Conservation (phyloP, 768 basidiomycete species). For the Thelephora ganbajun region DNA sequence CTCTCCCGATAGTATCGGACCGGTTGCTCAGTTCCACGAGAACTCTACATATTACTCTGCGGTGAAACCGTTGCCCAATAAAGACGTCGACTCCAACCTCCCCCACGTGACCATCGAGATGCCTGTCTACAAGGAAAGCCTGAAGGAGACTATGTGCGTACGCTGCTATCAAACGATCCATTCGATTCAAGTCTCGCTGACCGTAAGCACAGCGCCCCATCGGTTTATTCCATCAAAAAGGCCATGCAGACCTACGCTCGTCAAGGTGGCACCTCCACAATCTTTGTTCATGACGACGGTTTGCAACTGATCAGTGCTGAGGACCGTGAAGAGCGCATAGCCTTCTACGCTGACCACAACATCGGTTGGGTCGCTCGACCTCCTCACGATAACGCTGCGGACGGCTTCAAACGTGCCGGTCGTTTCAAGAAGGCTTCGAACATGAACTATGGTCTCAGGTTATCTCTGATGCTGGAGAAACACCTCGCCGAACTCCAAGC, state of each 20-base stretch:
- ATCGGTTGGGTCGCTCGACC: constrained; percentile 82
- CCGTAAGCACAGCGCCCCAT: constrained; percentile 39
- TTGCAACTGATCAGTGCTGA: constrained; percentile 49
- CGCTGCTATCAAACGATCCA: constrained; percentile 5
- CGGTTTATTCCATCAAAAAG: constrained; percentile 65
- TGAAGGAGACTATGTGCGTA: constrained; percentile 70
- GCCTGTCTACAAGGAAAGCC: constrained; percentile 80
- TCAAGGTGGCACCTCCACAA: constrained; percentile 73
- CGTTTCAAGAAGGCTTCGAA: constrained; percentile 92
- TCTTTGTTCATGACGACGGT: constrained; percentile 78
- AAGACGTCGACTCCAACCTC: constrained; percentile 45
- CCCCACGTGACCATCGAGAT: constrained; percentile 73
- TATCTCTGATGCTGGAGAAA: constrained; percentile 49
- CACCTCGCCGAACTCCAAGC: constrained; percentile 34
- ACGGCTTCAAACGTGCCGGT: constrained; percentile 70
- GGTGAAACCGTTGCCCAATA: constrained; percentile 41
- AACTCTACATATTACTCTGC: constrained; percentile 80
- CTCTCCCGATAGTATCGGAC: constrained; percentile 41
- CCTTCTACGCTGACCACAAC: constrained; percentile 64
- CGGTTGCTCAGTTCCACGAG: constrained; percentile 74
- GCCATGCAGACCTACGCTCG: constrained; percentile 87
- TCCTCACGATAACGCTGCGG: constrained; percentile 40
- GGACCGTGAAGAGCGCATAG: constrained; percentile 52
- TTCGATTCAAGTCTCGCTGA: constrained; percentile 1
- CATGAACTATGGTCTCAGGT: constrained; percentile 72